phyloP scores from a whole-genome alignment of 2,329 filamentous ascomycete genomes.

The Pseudogymnoascus sp. region DNA sequence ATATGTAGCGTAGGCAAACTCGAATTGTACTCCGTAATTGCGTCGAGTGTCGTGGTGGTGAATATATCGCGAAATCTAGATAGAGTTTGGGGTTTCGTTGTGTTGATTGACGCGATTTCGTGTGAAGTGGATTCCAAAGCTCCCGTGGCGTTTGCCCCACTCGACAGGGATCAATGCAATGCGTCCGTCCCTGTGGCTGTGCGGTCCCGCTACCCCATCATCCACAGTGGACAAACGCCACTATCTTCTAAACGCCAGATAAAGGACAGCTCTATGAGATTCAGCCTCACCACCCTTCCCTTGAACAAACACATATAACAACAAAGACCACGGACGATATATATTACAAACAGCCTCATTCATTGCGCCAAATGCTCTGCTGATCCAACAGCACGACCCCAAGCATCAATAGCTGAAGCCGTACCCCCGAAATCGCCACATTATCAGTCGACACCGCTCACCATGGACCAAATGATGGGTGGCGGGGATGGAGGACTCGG shows the following conservation, averaged over 20 bases:
- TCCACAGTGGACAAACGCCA: not conserved
- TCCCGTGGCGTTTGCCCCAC: not conserved
- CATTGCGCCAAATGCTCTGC: not conserved
- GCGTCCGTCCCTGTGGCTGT: not conserved
- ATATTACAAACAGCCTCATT: not conserved
- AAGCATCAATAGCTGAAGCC: not conserved
- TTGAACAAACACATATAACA: not conserved
- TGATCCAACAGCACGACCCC: not conserved
- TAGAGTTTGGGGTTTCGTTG: not conserved
- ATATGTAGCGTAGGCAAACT: not conserved
- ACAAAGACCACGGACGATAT: not conserved
- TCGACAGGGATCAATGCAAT: not conserved
- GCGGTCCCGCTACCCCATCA: conserved; percentile 4
- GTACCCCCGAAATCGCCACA: not conserved
- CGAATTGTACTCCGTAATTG: not conserved
- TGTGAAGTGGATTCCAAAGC: not conserved
- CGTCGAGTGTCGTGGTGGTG: not conserved
- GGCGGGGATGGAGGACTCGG: conserved; percentile 28
- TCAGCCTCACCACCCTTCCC: not conserved
- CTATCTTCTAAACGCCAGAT: conserved; percentile 1
- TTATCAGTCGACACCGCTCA: conserved; percentile 8
- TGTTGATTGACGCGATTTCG: conserved; percentile 6
- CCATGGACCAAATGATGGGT: conserved; percentile 30
- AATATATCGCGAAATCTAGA: not conserved
- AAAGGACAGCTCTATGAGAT: conserved; percentile 1